Evolutionary conservation across 768 basidiomycete genomes (phyloP), one percentile per base, ranked within the genome.

Genomic region (Chalciporus chontae): DNA sequence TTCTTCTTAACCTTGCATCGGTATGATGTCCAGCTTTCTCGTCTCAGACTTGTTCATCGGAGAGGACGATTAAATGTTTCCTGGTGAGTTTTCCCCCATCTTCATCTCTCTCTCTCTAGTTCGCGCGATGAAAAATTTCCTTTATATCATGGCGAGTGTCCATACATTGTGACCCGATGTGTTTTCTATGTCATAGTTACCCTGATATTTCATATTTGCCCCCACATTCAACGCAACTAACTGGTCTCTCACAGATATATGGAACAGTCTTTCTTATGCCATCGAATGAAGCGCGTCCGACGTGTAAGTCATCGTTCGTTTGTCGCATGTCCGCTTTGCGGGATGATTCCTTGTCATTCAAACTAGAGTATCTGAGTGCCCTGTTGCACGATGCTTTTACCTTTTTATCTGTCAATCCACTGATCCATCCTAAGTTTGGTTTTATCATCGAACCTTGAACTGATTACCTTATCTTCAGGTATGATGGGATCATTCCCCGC

Each of bases 311-410:
- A 8, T 46, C 14, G 29, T 53, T 36, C 18, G 38, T 45, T 43
- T 24, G 40, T 42, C 40, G 40, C 44, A 40, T 54, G 40, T 52
- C 58, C 40, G 9, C 42, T 48, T 43, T 43, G 48, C 45, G 50
- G 57, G 83, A 86, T 84, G 85, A 73, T 54, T 69, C 27, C 64
- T 74, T 70, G 73, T 77, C 63, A 57, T 81, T 86, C 87, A 90
- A 90, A 90, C 87, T 90, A 90, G 87, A 90, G 87, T 90, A 83
- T 89, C 77, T 90, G 87, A 90, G 87, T 69, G 82, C 75, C 52
- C 54, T 55, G 59, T 7, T 68, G 78, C 79, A 72, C 84, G 60
- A 84, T 89, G 87, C 78, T 88, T 83, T 84, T 53, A 76, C 53
- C 67, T 3, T 43, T 48, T 60, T 77, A 72, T 75, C 78, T 79